These are phyloP conservation scores for Diaporthe nobilis DNA, from an alignment of 2,329 filamentous ascomycete species.

Conservation along the genomic window DNA sequence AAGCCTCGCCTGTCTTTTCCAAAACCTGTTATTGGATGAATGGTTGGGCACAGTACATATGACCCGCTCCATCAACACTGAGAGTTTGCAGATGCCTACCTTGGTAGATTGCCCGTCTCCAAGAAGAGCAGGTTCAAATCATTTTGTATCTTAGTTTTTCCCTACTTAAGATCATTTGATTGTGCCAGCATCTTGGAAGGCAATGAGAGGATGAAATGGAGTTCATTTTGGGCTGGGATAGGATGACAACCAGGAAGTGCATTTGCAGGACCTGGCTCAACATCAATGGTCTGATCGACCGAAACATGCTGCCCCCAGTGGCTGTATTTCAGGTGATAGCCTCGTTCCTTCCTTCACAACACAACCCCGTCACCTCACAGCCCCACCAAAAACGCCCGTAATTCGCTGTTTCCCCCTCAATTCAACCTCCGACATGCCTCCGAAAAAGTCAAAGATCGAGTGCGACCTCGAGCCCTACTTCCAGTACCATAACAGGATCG, in stretches of 20 bases:
- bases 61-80: background rate
- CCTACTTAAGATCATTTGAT: too few relatives aligned
- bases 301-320: background rate
- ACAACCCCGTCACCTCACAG: background rate
- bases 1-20: too few relatives aligned
- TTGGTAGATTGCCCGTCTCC: background rate
- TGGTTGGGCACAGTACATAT: too few relatives aligned
- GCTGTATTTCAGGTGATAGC: background rate
- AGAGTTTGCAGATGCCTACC: too few relatives aligned
- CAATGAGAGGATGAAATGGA: background rate
- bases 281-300: background rate
- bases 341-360: background rate
- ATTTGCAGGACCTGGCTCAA: too few relatives aligned
- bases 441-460: background rate
- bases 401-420: background rate
- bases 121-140: background rate
- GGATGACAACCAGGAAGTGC: background rate
- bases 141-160: background rate
- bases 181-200: background rate
- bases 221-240: background rate
- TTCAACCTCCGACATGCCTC: background rate
- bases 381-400: background rate
- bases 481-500: slow-evolving; percentile 39
- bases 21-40: too few relatives aligned
- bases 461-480: slow-evolving; percentile 16